These are phyloP conservation scores for Nemophila menziesii DNA, from an alignment of 257 asterid species.

Conservation along the genomic window DNA sequence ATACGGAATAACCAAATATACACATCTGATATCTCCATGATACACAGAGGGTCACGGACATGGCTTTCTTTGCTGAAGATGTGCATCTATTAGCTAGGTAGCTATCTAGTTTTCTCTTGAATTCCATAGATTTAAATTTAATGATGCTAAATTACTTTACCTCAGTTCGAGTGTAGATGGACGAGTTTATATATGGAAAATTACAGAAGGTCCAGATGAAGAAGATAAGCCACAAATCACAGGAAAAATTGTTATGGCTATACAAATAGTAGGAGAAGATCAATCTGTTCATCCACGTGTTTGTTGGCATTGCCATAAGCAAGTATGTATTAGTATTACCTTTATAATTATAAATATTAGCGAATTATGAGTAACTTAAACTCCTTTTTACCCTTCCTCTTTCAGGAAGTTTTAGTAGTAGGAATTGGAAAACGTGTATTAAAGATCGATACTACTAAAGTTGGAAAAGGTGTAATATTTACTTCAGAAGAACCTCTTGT, in stretches of 20 bases:
- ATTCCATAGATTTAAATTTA: conserved; percentile 8
- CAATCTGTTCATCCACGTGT: conserved; percentile 85
- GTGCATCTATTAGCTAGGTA: conserved; percentile 98
- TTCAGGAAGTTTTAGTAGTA: conserved; percentile 88
- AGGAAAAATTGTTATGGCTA: conserved; percentile 62
- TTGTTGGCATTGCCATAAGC: conserved; percentile 99
- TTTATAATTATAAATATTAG: too few species aligned
- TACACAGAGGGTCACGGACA: conserved; percentile 99
- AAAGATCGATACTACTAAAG: conserved; percentile 82
- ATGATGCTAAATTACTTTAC: conserved; percentile 15
- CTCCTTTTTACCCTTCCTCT: too few species aligned
- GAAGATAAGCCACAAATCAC: conserved; percentile 89
- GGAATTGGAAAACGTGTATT: conserved; percentile 68
- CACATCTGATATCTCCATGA: too few species aligned
- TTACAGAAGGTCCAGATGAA: conserved; percentile 87
- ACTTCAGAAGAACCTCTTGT: conserved; percentile 84
- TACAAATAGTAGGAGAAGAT: conserved; percentile 75
- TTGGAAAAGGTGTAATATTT: conserved; percentile 68
- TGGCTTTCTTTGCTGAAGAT: conserved; percentile 99
- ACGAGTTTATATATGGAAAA: conserved; percentile 88
- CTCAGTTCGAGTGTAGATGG: conserved; percentile 96
- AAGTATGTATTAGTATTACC: too few species aligned
- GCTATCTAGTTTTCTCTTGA: conserved; percentile 4
- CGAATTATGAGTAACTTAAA: too few species aligned
- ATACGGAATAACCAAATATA: too few species aligned